phyloP scores from a whole-genome alignment of 2,329 filamentous ascomycete species.

The Pseudogymnoascus sp. region DNA sequence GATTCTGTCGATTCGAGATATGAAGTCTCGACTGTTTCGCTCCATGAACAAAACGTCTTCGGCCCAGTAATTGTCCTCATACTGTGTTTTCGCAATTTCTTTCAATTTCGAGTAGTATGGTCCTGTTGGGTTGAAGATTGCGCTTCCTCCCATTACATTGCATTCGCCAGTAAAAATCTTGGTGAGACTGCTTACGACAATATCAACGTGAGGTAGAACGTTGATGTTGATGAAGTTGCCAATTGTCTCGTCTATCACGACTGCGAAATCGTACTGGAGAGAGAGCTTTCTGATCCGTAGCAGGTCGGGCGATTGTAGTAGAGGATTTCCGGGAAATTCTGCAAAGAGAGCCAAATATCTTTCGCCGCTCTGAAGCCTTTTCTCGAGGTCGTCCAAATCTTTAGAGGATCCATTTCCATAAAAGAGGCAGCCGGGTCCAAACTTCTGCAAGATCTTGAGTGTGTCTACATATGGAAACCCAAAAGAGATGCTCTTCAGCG shows the following conservation, averaged over 20 bases:
- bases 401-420: conserved; percentile 73
- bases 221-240: conserved; percentile 96
- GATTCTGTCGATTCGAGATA: conserved; percentile 72
- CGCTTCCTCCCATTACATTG: conserved; percentile 93
- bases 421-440: conserved; percentile 81
- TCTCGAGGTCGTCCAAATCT: conserved; percentile 80
- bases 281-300: conserved; percentile 73
- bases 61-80: conserved; percentile 88
- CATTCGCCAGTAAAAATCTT: conserved; percentile 97
- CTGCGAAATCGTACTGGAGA: conserved; percentile 76
- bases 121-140: conserved; percentile 58
- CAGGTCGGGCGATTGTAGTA: conserved; percentile 79
- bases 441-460: conserved; percentile 89
- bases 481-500: conserved; percentile 75
- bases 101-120: conserved; percentile 68
- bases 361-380: conserved; percentile 63
- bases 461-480: conserved; percentile 99
- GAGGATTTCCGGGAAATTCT: conserved; percentile 90
- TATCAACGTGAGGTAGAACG: conserved; percentile 79
- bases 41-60: conserved; percentile 95
- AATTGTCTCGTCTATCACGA: conserved; percentile 93
- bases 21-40: conserved; percentile 90
- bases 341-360: conserved; percentile 79
- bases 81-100: conserved; percentile 54
- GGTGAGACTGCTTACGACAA: conserved; percentile 90